These are phyloP conservation scores for Brassica incana DNA, from an alignment of 345 rosid species.

Conservation along the genomic window DNA sequence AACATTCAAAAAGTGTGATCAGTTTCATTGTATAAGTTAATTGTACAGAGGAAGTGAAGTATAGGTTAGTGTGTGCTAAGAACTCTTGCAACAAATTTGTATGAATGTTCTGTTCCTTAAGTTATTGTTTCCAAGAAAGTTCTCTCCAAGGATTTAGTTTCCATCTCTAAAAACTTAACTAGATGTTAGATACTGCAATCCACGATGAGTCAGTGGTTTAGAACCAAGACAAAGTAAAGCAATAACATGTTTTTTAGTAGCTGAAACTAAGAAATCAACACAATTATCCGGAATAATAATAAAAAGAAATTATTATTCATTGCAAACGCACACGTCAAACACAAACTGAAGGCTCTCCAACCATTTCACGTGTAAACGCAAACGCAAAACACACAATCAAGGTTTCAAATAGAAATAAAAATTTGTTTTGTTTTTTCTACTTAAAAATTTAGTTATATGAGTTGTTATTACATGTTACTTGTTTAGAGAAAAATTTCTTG, in stretches of 20 bases:
- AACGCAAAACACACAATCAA: not conserved
- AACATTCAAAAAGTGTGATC: not conserved
- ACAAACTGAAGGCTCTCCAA: not conserved
- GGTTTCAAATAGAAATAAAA: too few species aligned
- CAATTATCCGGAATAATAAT: not conserved
- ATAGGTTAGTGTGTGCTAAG: conserved; percentile 31
- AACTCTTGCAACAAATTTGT: conserved; percentile 19
- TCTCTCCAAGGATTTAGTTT: not conserved
- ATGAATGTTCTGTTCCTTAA: conserved; percentile 31
- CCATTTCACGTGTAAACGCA: not conserved
- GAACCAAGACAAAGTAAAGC: not conserved
- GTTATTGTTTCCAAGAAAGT: conserved; percentile 10
- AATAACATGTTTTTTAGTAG: not conserved
- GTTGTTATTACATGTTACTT: too few species aligned
- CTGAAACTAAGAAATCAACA: not conserved
- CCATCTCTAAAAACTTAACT: conserved; percentile 1
- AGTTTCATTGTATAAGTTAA: conserved; percentile 13
- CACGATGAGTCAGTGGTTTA: conserved; percentile 15
- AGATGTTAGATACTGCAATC: conserved; percentile 3
- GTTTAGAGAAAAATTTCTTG: too few species aligned
- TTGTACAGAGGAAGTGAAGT: conserved; percentile 27
- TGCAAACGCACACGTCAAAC: not conserved
- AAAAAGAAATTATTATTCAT: not conserved
- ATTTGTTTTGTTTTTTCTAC: too few species aligned
- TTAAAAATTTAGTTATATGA: too few species aligned